phyloP scores from a whole-genome alignment of 495 filamentous ascomycete species.

The Aspergillus bridgeri region DNA sequence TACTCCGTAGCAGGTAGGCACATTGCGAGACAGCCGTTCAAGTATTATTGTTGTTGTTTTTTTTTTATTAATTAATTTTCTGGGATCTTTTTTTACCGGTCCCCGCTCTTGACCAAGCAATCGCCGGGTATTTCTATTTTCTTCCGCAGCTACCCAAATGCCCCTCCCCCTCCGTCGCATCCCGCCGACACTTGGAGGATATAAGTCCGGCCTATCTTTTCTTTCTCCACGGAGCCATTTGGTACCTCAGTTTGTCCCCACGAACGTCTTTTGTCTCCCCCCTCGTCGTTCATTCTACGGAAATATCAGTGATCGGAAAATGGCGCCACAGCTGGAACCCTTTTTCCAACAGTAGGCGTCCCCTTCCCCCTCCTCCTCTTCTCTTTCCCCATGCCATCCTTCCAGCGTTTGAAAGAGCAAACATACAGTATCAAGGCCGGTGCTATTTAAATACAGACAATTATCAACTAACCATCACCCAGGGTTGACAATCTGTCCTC shows the following conservation, averaged over 20 bases:
- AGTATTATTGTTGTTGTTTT: not conserved
- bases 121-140: conserved; percentile 6
- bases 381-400: not conserved
- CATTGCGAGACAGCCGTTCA: no score
- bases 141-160: conserved; percentile 27
- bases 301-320: conserved; percentile 53
- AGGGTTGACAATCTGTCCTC: conserved; percentile 77
- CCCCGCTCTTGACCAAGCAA: conserved; percentile 7
- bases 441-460: not conserved
- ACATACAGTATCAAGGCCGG: no score
- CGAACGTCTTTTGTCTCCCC: conserved; percentile 11
- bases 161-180: conserved; percentile 41
- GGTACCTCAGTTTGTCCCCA: conserved; percentile 1
- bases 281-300: conserved; percentile 42
- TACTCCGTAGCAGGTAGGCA: no score
- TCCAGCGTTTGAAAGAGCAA: no score
- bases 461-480: not conserved
- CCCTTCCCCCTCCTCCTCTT: not conserved
- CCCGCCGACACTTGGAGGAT: conserved; percentile 26
- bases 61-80: not conserved
- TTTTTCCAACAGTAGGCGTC: conserved; percentile 72
- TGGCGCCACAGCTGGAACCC: conserved; percentile 79
- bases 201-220: conserved; percentile 8
- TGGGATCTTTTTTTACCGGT: not conserved
- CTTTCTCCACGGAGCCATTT: not conserved